Base-by-base conservation (phyloP, 139 green algal species). In the Tetradesmus lagerheimii region DNA sequence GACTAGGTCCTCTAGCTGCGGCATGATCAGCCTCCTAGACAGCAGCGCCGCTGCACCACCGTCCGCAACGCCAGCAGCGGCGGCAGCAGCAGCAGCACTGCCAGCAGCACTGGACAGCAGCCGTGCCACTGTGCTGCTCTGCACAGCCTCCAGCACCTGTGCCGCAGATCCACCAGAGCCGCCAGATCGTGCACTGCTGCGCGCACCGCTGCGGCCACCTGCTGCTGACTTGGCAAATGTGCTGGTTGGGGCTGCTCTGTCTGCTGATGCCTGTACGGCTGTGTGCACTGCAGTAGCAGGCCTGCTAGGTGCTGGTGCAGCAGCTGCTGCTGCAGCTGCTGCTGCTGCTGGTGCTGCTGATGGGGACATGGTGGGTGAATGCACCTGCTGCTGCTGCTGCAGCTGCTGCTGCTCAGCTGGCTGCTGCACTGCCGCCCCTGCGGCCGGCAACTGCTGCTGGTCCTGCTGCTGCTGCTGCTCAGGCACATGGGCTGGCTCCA, bases 1-100 rank as follows among this genome's bases (percentile, higher is more conserved):
- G n/a, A 41, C 81, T 50, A 86, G 34, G 50, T 86, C 81, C n/a
- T 86, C 47, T 4, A 86, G 38, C 50, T 47, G 50, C 16, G 81
- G 81, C 47, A 47, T 86, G 81, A 86, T 76, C 45, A 47, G 39
- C 81, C 47, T 74, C 31, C 45, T 27, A n/a, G 57, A 39, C 35
- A 79, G 39, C 38, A 34, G 18, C 27, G 0, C 18, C 14, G 29
- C 47, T 27, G 47, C 50, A 38, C 23, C 43, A 39, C 35, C 80
- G 14, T 12, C 80, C 39, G n/a, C 57, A 71, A 20, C 20, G 20
- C 57, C 57, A 71, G 74, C 74, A 80, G 31, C n/a, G 39, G n/a
- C 50, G 25, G 50, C 57, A 71, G 74, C 74, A 80, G 31, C n/a
- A 79, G n/a, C 50, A 64, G 50, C 50, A 25, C 12, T 20, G 11